Conservation (phyloP, 208 protist species). For the Wallacemonas collosoma region DNA sequence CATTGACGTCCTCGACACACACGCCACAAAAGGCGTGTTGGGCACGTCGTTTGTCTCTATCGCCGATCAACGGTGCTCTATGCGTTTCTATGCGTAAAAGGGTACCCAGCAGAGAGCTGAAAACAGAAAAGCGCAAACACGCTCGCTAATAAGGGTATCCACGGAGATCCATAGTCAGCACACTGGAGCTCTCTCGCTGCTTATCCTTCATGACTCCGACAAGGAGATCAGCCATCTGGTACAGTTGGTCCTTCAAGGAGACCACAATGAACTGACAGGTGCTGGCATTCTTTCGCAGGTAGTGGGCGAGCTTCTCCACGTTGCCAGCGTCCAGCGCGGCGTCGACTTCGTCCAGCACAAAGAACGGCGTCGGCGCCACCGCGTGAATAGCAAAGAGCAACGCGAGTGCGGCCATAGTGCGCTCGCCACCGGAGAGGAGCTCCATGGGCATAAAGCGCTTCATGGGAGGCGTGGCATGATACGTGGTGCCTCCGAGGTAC, state of each 20-base stretch:
- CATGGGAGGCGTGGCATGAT: slow-evolving; percentile 96
- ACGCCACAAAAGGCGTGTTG: no score
- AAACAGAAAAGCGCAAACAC: slow-evolving; percentile 5
- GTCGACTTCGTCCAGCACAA: slow-evolving; percentile 99
- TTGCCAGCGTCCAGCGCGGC: slow-evolving; percentile 98
- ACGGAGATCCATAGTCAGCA: slow-evolving; percentile 90
- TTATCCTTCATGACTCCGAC: slow-evolving; percentile 96
- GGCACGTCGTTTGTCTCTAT: not conserved
- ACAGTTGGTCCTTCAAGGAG: slow-evolving; percentile 98
- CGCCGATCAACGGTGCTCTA: not conserved
- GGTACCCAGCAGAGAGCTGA: not conserved
- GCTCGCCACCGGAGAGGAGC: slow-evolving; percentile 98
- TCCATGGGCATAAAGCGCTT: slow-evolving; percentile 98
- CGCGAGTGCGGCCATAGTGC: slow-evolving; percentile 98
- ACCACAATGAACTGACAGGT: slow-evolving; percentile 98
- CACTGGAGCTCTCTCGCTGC: slow-evolving; percentile 70
- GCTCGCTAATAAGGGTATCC: slow-evolving; percentile 67
- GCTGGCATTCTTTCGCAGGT: slow-evolving; percentile 83
- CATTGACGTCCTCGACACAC: no score
- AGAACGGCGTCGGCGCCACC: slow-evolving; percentile 97
- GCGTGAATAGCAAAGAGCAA: slow-evolving; percentile 98
- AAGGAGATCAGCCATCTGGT: slow-evolving; percentile 93
- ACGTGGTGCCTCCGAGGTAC: slow-evolving; percentile 96
- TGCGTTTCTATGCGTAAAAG: slow-evolving; percentile 16
- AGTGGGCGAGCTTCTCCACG: slow-evolving; percentile 95